Base-by-base conservation (phyloP, 306 rosid species). In the Cicer arietinum region DNA sequence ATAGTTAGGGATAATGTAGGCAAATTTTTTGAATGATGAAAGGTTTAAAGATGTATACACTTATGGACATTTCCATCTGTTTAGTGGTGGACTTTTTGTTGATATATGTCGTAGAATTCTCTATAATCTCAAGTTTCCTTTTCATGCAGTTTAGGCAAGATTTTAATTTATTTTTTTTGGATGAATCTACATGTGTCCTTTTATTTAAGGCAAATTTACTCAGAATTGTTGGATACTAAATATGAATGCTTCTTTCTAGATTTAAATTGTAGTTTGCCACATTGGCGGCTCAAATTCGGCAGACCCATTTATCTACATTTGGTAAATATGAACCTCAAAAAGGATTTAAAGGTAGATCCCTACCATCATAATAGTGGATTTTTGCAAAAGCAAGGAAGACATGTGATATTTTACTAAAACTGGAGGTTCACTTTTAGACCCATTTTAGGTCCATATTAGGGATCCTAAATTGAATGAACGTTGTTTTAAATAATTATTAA, bases 21-120 rank as follows among this genome's bases (percentile, higher is more conserved):
- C 62, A 75, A 59, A 35, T 60, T 76, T 42, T 76, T 70, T 63
- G 56, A 76, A 66, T 62, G 59, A 50, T 74, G 79, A 41, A 69
- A 39, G 51, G 47, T 50, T 47, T 61, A 54, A 68, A 61, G 73
- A 6, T 75, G 25, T 79, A 70, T 52, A 53, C 54, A 68, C 41
- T 16, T 45, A 43, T 54, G 61, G 46, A 51, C 39, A 3, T 67
- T 52, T 44, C 62, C 30, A 30, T 64, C 39, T 64, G 69, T 14
- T 64, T 61, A 61, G 46, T 51, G 74, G 64, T 80, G 66, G 69
- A 43, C 30, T 65, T 58, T 48, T 77, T 54, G 20, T 68, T 79
- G 63, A n/a, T 10, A 57, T 41, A 58, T 30, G 46, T 37, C 57
- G 17, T 14, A 20, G 48, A 79, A 70, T 76, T 47, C 80, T 54